Percentiles rank a stretch among this genome's conserved stretches.
phyloP scores from a whole-genome alignment of 352 stramenopile species.

The Globisporangium irregulare region DNA sequence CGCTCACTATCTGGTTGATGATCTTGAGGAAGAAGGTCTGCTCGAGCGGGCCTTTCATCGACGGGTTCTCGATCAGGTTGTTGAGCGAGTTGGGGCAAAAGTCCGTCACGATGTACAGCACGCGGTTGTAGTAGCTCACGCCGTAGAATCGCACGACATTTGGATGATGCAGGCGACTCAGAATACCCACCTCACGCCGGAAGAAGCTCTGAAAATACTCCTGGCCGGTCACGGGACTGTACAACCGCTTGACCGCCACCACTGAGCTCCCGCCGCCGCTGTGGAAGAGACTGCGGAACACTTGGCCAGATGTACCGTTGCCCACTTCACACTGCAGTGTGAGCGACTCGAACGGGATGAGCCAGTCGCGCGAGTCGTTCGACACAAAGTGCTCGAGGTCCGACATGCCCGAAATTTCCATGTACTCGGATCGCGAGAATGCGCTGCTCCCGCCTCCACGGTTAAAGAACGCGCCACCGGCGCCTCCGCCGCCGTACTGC shows the following conservation, averaged over 20 bases:
- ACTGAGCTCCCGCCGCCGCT: slow-evolving; percentile 79
- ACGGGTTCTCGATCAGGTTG: slow-evolving; percentile 77
- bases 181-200: slow-evolving; percentile 81
- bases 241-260: slow-evolving; percentile 86
- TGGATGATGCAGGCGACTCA: slow-evolving; percentile 85
- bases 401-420: slow-evolving; percentile 84
- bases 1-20: slow-evolving; percentile 87
- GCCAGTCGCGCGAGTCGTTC: slow-evolving; percentile 84
- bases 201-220: slow-evolving; percentile 92
- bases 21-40: slow-evolving; percentile 81
- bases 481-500: slow-evolving; percentile 7
- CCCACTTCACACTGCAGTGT: slow-evolving; percentile 84
- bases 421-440: slow-evolving; percentile 80
- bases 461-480: slow-evolving; percentile 26
- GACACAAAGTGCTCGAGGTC: slow-evolving; percentile 88
- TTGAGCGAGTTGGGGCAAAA: slow-evolving; percentile 85
- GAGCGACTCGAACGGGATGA: slow-evolving; percentile 88
- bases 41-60: slow-evolving; percentile 61
- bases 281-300: slow-evolving; percentile 86
- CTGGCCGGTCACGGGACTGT: slow-evolving; percentile 82
- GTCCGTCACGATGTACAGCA: slow-evolving; percentile 90
- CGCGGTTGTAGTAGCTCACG: slow-evolving; percentile 88
- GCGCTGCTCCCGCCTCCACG: slow-evolving; percentile 34
- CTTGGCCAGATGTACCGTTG: slow-evolving; percentile 86
- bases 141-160: slow-evolving; percentile 90